A percentile compares a stretch with the other conserved stretches of the same genome.
These are phyloP conservation scores for Umbelopsis sp. DNA, from an alignment of 192 early-diverging fungal genomes.

Conservation along the genomic window DNA sequence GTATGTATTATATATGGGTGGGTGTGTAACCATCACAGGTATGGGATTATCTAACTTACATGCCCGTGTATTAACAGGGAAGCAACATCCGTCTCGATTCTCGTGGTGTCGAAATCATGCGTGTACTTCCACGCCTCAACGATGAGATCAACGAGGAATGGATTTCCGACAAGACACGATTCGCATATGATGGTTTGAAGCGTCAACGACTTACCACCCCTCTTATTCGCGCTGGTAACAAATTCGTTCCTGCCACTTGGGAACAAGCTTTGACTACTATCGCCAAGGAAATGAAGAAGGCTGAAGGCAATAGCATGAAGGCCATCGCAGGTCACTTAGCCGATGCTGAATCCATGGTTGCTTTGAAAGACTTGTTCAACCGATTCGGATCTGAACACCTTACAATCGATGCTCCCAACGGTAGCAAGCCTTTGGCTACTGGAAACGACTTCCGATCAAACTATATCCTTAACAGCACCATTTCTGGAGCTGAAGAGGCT, in stretches of 20 bases:
- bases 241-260: slow-evolving; percentile 87
- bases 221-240: slow-evolving; percentile 79
- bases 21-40: too few relatives aligned
- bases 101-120: slow-evolving; percentile 95
- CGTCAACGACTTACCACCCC: slow-evolving; percentile 93
- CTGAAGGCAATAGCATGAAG: slow-evolving; percentile 64
- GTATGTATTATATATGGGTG: too few relatives aligned
- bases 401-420: slow-evolving; percentile 66
- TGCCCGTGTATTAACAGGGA: slow-evolving; percentile 44
- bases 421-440: slow-evolving; percentile 48
- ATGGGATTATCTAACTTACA: neutral
- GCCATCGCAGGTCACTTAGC: slow-evolving; percentile 92
- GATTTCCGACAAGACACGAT: slow-evolving; percentile 98
- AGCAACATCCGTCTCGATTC: slow-evolving; percentile 96
- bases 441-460: slow-evolving; percentile 85
- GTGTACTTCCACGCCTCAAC: slow-evolving; percentile 92
- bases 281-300: slow-evolving; percentile 60
- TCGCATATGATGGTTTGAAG: slow-evolving; percentile 94
- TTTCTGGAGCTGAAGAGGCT: slow-evolving; percentile 90
- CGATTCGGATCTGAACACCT: slow-evolving; percentile 84
- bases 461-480: slow-evolving; percentile 83
- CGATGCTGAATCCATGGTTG: slow-evolving; percentile 92
- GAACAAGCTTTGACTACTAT: slow-evolving; percentile 79
- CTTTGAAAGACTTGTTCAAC: slow-evolving; percentile 95
- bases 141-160: slow-evolving; percentile 99